These are phyloP conservation scores for Diplodia intermedia DNA, from an alignment of 2,329 filamentous ascomycete genomes.

Conservation along the genomic window DNA sequence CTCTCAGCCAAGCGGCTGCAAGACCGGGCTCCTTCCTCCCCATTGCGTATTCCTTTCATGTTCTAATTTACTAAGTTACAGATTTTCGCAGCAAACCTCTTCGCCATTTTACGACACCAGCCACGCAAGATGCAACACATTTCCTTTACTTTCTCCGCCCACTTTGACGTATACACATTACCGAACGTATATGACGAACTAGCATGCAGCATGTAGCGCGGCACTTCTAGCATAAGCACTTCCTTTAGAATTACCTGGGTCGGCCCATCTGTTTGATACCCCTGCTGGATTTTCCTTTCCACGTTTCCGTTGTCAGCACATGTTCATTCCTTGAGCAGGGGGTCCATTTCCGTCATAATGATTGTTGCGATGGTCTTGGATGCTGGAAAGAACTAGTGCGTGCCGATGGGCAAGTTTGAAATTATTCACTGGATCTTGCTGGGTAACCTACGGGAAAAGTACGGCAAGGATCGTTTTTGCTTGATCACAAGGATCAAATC, in stretches of 20 bases:
- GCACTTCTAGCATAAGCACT: constrained; percentile 20
- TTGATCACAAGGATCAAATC: too few species aligned
- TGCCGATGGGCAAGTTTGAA: neutral
- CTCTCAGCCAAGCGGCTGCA: neutral
- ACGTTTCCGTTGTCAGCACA: neutral
- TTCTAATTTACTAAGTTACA: constrained; percentile 12
- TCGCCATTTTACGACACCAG: neutral
- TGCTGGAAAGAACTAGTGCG: neutral
- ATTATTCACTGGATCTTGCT: neutral
- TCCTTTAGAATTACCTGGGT: constrained; percentile 22
- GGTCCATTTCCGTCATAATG: neutral
- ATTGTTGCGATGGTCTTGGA: neutral
- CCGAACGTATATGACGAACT: neutral
- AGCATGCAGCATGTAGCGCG: constrained; percentile 17
- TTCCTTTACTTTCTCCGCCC: neutral
- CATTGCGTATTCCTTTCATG: constrained; percentile 1
- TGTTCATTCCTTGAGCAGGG: constrained; percentile 24
- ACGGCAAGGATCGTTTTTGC: too few species aligned
- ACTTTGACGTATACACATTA: neutral
- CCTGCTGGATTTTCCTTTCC: constrained; percentile 4
- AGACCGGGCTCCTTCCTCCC: neutral
- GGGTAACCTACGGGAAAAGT: too few species aligned
- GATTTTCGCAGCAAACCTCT: neutral
- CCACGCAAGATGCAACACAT: constrained; percentile 7
- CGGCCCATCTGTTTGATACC: constrained; percentile 31